A percentile compares a stretch with the other conserved stretches of the same genome.
Evolutionary conservation across 176 grass and related monocot genomes (phyloP).

Genomic region (Cenchrus fungigraminus): DNA sequence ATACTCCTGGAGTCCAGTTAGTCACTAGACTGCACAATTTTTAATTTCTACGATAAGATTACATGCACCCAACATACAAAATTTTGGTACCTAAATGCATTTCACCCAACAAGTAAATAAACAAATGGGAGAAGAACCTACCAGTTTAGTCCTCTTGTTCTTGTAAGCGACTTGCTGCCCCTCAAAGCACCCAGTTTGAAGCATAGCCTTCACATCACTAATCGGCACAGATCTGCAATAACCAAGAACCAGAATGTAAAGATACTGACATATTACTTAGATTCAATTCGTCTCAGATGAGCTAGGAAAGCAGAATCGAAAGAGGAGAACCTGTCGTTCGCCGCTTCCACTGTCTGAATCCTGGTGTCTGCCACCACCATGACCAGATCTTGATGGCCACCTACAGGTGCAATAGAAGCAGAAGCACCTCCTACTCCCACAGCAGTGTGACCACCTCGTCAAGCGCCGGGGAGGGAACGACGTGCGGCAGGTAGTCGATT

Average conservation of each 20-base stretch:
- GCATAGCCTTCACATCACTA: not conserved
- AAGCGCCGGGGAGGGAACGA: too few relatives aligned
- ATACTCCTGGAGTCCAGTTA: too few relatives aligned
- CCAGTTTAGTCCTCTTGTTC: not conserved
- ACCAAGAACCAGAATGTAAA: not conserved
- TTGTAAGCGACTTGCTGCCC: not conserved
- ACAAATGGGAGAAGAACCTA: not conserved
- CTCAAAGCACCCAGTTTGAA: not conserved
- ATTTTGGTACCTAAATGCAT: too few relatives aligned
- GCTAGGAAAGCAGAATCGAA: not conserved
- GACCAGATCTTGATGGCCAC: too few relatives aligned
- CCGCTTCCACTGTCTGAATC: not conserved
- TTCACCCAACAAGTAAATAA: not conserved
- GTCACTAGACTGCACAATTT: too few relatives aligned
- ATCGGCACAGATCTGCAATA: not conserved
- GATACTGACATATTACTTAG: too few relatives aligned
- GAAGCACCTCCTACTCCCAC: too few relatives aligned
- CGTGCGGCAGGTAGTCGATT: too few relatives aligned
- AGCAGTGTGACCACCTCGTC: too few relatives aligned
- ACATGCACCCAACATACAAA: too few relatives aligned
- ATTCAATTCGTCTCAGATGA: not conserved
- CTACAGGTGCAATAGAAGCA: too few relatives aligned
- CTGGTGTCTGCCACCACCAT: not conserved
- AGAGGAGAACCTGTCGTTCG: not conserved
- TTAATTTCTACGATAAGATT: too few relatives aligned